Evolutionary conservation across 2,329 filamentous ascomycete genomes (phyloP).

Genomic region (Sodiomyces alkalinus): DNA sequence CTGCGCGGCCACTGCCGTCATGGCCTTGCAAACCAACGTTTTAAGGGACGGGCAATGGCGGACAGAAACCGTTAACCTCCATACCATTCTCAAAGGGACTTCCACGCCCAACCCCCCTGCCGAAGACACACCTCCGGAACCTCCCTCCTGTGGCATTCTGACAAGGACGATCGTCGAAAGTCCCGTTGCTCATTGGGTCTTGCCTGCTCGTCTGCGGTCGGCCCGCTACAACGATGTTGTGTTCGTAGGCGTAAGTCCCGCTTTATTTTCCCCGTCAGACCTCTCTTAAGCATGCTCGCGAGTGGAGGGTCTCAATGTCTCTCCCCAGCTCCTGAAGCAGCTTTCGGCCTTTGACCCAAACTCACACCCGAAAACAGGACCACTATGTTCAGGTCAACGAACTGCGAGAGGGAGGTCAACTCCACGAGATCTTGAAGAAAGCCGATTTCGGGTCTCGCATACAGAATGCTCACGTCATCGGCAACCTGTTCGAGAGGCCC

Average conservation of each 20-base stretch:
- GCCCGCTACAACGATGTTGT: conserved; percentile 63
- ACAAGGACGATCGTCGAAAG: conserved; percentile 66
- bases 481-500: conserved; percentile 26
- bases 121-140: conserved; percentile 15
- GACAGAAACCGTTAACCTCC: conserved; percentile 31
- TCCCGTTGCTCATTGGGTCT: conserved; percentile 58
- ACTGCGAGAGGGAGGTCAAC: conserved; percentile 49
- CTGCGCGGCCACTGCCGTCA: no score
- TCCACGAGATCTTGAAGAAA: conserved; percentile 65
- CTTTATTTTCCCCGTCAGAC: conserved; percentile 1
- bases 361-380: conserved; percentile 32
- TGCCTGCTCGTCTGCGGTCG: conserved; percentile 65
- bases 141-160: conserved; percentile 53
- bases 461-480: conserved; percentile 63
- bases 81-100: conserved; percentile 24
- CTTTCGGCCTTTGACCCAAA: no score
- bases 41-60: conserved; percentile 41
- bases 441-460: conserved; percentile 68
- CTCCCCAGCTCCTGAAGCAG: background rate
- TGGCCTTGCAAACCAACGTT: conserved; percentile 27
- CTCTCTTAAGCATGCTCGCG: conserved; percentile 3
- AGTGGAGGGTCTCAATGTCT: conserved; percentile 2
- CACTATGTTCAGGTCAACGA: conserved; percentile 71
- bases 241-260: conserved; percentile 56
- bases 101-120: conserved; percentile 12